Percentiles rank a stretch among this genome's conserved stretches.
Evolutionary conservation across 2,329 filamentous ascomycete species (phyloP).

Genomic region (Mycosphaerella arachidis): DNA sequence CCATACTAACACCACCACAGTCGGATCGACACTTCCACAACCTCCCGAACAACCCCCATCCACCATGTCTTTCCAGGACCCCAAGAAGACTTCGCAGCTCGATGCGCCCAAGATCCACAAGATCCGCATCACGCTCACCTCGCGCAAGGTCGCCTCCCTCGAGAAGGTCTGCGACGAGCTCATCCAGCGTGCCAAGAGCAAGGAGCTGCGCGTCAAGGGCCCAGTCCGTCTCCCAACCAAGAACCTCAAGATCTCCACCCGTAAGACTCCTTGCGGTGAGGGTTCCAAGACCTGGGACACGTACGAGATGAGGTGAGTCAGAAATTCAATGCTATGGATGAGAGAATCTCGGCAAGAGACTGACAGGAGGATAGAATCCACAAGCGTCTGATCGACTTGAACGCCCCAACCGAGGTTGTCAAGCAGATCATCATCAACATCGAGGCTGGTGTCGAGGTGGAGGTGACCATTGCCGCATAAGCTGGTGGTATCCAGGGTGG

Average conservation of each 20-base stretch:
- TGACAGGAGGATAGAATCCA: conserved; percentile 26
- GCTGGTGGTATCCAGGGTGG: conserved; percentile 3
- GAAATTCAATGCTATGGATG: conserved; percentile 64
- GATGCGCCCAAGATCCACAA: conserved; percentile 94
- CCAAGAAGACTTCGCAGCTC: conserved; percentile 80
- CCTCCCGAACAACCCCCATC: conserved; percentile 29
- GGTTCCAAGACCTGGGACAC: conserved; percentile 99
- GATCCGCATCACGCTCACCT: conserved; percentile 97
- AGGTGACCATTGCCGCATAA: conserved; percentile 86
- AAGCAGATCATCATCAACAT: conserved; percentile 97
- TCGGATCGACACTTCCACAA: conserved; percentile 40
- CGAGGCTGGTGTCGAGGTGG: conserved; percentile 87
- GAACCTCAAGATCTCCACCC: conserved; percentile 92
- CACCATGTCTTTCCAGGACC: conserved; percentile 91
- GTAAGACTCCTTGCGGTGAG: conserved; percentile 99
- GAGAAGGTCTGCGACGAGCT: conserved; percentile 99
- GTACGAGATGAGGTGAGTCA: conserved; percentile 78
- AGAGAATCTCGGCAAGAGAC: conserved; percentile 3
- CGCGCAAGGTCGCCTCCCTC: conserved; percentile 87
- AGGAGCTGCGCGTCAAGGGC: conserved; percentile 98
- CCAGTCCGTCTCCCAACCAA: conserved; percentile 97
- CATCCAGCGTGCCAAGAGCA: conserved; percentile 96
- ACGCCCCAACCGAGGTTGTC: conserved; percentile 95
- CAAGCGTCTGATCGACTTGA: conserved; percentile 53
- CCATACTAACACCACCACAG: conserved; percentile 34